Evolutionary conservation across 2,329 filamentous ascomycete genomes (phyloP), one percentile per base, ranked within the genome.

Genomic region (Fusarium ramigenum): DNA sequence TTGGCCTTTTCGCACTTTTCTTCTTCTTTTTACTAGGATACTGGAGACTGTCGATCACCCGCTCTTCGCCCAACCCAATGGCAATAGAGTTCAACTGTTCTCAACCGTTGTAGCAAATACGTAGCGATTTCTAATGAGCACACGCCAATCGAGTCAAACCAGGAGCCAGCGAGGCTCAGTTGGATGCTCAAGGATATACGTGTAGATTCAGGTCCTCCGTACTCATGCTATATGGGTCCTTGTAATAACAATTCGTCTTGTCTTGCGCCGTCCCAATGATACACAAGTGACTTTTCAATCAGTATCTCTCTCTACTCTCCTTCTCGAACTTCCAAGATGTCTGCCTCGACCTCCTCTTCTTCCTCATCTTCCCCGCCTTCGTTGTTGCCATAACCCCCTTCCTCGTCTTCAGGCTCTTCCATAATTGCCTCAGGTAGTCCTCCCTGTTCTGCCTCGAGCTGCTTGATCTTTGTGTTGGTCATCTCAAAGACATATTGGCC

Each of bases 401-500:
- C 79, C 23, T 71, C 78, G n/a, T 75, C 79, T 16, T 79, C 79
- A 37, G 76, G 73, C 21, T 78, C 80, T 58, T 79, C 79, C 5
- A 74, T 60, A 64, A 69, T 77, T 54, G 70, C 32, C 50, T 73
- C 77, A 16, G 73, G 69, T 19, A 75, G n/a, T 28, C 47, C 71
- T 6, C 79, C 79, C 57, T 79, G 79, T 50, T 81, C 85, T 15
- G 77, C 82, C 57, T 84, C 82, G 50, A 90, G 71, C 78, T 89
- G 86, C 78, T 85, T 82, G 40, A 89, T 73, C 78, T 83, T 87
- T 3, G 87, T 89, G 52, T 92, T 89, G 7, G 95, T 97, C 94
- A 99, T 99, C 82, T 99, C 94, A 80, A 90, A 97, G 28, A 99
- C 96, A 81, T 98, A 99, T 83, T 97, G 93, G 1, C 96, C 96